A percentile compares a stretch with the other conserved stretches of the same genome.
Conservation (phyloP, 768 basidiomycete genomes). For the Collybiopsis luxurians region DNA sequence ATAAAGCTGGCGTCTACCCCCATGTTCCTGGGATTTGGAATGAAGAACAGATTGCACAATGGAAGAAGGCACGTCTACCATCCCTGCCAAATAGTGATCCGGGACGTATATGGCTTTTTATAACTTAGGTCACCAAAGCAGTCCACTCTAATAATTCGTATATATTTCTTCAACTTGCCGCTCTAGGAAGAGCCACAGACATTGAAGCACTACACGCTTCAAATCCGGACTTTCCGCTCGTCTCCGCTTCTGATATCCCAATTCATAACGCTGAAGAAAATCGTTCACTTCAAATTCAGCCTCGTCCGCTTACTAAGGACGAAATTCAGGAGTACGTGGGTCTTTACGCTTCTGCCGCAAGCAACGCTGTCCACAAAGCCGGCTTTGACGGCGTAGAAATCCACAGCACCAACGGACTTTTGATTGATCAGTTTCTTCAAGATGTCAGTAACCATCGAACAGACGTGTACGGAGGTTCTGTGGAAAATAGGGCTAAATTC, state of each 20-base stretch:
- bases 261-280: constrained; percentile 9
- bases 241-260: constrained; percentile 22
- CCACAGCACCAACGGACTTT: constrained; percentile 44
- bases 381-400: constrained; percentile 68
- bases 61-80: background rate
- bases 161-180: constrained; percentile 46
- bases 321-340: constrained; percentile 51
- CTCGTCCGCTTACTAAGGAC: constrained; percentile 39
- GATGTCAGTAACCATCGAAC: constrained; percentile 52
- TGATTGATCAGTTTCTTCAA: constrained; percentile 64
- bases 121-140: constrained; percentile 45
- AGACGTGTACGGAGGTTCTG: constrained; percentile 67
- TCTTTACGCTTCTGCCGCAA: constrained; percentile 53
- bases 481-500: constrained; percentile 60
- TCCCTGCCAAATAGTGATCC: constrained; percentile 25
- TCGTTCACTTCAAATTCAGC: too few species aligned
- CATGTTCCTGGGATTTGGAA: constrained; percentile 38
- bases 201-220: constrained; percentile 31
- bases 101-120: background rate
- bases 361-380: constrained; percentile 50
- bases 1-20: constrained; percentile 19
- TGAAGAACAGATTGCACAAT: constrained; percentile 32
- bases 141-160: constrained; percentile 54
- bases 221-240: constrained; percentile 19
- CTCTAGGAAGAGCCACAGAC: constrained; percentile 44